These are phyloP conservation scores for Potentilla sterilis DNA, from an alignment of 306 rosid genomes.

Conservation along the genomic window DNA sequence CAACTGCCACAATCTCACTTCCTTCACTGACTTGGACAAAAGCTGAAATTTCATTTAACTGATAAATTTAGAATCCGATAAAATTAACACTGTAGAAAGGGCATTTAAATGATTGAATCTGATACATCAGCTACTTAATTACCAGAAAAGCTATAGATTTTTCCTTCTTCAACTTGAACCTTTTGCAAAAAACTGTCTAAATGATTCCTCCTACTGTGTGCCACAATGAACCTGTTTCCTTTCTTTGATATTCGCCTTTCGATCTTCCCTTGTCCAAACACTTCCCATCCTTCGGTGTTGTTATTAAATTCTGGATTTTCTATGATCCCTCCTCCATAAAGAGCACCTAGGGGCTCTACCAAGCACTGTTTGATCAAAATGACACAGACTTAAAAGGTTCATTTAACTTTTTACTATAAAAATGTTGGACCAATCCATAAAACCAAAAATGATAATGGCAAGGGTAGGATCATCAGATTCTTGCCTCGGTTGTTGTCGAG, in stretches of 20 bases:
- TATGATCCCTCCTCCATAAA: conserved; percentile 72
- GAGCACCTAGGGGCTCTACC: conserved; percentile 46
- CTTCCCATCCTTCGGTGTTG: conserved; percentile 52
- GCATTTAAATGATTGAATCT: too few species aligned
- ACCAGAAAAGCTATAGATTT: conserved; percentile 57
- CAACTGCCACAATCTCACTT: conserved; percentile 44
- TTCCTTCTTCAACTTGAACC: conserved; percentile 52
- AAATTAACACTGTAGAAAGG: neutral
- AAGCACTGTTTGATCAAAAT: conserved; percentile 48
- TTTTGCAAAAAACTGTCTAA: conserved; percentile 53
- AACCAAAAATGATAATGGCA: neutral
- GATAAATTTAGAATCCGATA: neutral
- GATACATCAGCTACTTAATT: neutral
- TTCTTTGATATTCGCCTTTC: conserved; percentile 43
- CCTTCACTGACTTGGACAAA: conserved; percentile 69
- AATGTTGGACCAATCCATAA: neutral
- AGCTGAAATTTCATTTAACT: conserved; percentile 35
- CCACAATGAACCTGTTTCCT: conserved; percentile 63
- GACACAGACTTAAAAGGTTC: neutral
- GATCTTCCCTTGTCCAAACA: conserved; percentile 49
- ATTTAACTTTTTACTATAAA: neutral
- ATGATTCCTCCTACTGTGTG: conserved; percentile 37
- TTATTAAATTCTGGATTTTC: conserved; percentile 66
- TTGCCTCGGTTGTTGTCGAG: conserved; percentile 62
- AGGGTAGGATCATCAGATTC: conserved; percentile 6